phyloP scores from a whole-genome alignment of 176 grass and related monocot species.

The Aegilops tauschii region DNA sequence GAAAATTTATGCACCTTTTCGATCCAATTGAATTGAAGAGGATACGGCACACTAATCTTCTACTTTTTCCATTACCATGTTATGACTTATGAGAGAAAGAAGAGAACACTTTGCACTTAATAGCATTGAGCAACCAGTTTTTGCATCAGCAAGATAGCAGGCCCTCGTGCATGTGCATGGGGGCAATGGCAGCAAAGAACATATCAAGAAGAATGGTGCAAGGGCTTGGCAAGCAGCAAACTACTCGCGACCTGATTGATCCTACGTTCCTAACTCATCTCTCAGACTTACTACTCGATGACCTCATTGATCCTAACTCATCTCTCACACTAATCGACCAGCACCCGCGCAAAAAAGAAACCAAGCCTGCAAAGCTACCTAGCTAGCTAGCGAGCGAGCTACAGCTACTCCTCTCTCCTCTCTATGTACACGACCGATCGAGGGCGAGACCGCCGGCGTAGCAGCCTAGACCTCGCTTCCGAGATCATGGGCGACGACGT shows the following conservation, averaged over 20 bases:
- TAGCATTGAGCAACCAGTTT: neutral
- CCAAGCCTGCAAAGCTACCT: neutral
- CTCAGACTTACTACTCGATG: neutral
- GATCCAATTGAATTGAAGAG: too few species aligned
- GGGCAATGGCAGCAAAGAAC: neutral
- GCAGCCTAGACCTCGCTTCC: slow-evolving; percentile 30
- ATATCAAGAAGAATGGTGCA: slow-evolving; percentile 1
- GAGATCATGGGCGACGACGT: slow-evolving; percentile 25
- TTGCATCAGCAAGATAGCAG: neutral
- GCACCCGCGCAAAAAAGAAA: neutral
- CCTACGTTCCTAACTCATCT: neutral
- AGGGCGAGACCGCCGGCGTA: neutral
- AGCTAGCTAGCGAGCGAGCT: neutral
- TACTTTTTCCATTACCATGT: too few species aligned
- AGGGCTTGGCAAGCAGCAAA: neutral
- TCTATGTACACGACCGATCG: slow-evolving; percentile 6
- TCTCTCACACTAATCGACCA: neutral
- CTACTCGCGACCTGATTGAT: neutral
- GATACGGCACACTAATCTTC: too few species aligned
- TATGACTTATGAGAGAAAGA: too few species aligned
- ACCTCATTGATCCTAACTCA: neutral
- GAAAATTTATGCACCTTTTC: too few species aligned
- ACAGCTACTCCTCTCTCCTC: slow-evolving; percentile 8
- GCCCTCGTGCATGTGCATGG: neutral
- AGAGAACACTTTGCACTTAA: too few species aligned